Base-by-base conservation (phyloP, 2,329 filamentous ascomycete genomes). In the Colletotrichum tropicale region DNA sequence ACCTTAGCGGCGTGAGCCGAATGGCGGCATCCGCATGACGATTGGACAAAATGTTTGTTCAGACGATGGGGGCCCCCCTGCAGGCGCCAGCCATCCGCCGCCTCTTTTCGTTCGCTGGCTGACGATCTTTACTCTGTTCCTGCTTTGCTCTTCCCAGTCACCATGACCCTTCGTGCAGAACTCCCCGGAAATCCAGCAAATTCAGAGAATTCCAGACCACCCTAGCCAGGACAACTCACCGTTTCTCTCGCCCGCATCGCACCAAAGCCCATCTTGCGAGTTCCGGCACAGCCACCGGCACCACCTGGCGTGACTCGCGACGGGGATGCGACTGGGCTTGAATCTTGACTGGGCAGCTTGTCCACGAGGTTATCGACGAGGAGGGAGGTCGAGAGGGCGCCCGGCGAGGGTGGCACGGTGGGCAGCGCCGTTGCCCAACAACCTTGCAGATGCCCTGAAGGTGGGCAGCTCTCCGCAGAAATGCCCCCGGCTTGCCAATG, bases 61-160 rank as follows among this genome's bases (percentile, higher is more conserved):
- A 36, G 60, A 15, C 15, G 16, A 18, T 24, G 16, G 70, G 71
- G 71, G 52, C 21, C 10, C 66, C 74, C 74, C 71, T 76, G 74
- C 52, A 66, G 66, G 66, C 74, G 71, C 74, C 71, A 76, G 74
- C 74, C 74, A 75, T 70, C 43, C 66, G 52, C 34, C 66, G 60
- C 60, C 66, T 76, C 66, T 70, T 62, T 56, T 67, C 43, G 62
- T 55, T 65, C 34, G 70, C 58, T 74, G 64, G 58, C 74, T 70
- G 74, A 56, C 52, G 71, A 76, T 75, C 74, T 76, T 74, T 76
- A 34, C 74, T 73, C 61, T 66, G 74, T 76, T 76, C 74, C 74
- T 76, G 71, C 71, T 61, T 76, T 70, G 60, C 36, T 70, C 34
- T 66, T 24, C 74, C 70, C 65, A 69, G 65, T 76, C 70, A 32